Base-by-base conservation (phyloP, 352 stramenopile species). In the Elongisporangium prolatum region DNA sequence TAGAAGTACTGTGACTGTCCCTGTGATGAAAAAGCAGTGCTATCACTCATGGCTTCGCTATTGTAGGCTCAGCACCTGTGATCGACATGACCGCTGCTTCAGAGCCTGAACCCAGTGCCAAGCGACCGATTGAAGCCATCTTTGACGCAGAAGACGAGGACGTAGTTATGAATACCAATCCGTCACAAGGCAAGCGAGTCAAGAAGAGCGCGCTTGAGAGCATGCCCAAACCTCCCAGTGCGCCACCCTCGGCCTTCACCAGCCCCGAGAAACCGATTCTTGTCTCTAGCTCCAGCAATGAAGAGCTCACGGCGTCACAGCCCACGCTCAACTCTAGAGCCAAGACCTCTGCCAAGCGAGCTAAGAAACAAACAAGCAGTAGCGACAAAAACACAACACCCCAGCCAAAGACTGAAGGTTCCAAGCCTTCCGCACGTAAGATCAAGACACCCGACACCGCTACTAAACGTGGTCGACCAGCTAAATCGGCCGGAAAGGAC, bases 111-210 rank as follows among this genome's bases (percentile, higher is more conserved):
- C 34, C 34, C 34, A 44, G 11, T 11, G 34, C 34, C 10, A 91
- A 88, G 67, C 79, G 79, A 3, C 65, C 71, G 16, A 80, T 76
- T 28, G 63, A 77, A 24, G 49, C 68, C n/a, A 79, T 69, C 57
- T 67, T 49, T 24, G 47, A 64, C 13, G 22, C 52, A 16, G 69
- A 85, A 7, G 62, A 77, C 17, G 72, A 78, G 3, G 64, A 70
- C 25, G 63, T 75, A 18, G 56, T 65, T 34, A 62, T 63, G 25
- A 65, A 70, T 20, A 17, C 34, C 34, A 44, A 16, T 17, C 34
- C 11, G 34, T 16, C 34, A 4, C 34, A 44, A 11, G 11, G 10
- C 34, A 44, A 44, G 34, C 34, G 34, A 0, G 10, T 2, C 34
- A 44, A 44, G 34, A 44, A 44, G 34, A 44, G 4, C 34, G 34